phyloP scores from a whole-genome alignment of 257 asterid genomes.

The Solanum raphanifolium region DNA sequence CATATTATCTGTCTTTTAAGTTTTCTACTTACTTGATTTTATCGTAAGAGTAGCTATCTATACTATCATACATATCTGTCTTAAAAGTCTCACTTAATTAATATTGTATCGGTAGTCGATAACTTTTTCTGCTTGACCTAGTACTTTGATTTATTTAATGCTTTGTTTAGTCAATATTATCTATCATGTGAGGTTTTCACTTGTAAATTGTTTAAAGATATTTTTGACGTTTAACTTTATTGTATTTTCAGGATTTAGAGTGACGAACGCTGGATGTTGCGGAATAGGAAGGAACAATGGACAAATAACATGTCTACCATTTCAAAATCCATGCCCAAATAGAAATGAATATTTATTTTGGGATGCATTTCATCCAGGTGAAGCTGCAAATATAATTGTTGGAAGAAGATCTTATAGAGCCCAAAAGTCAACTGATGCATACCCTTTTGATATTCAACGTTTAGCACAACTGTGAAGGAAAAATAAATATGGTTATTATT shows the following conservation, averaged over 20 bases:
- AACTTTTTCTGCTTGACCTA: too few species aligned
- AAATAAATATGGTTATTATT: background rate
- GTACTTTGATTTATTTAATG: background rate
- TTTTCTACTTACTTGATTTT: background rate
- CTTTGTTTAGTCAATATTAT: background rate
- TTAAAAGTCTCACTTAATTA: background rate
- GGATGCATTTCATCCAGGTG: conserved; percentile 88
- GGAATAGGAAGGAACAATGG: conserved; percentile 94
- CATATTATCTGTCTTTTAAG: background rate
- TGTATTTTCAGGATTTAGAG: conserved; percentile 43
- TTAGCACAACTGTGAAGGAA: conserved; percentile 43
- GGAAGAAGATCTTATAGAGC: conserved; percentile 79
- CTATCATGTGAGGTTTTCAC: background rate
- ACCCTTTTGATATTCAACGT: conserved; percentile 69
- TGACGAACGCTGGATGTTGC: conserved; percentile 78
- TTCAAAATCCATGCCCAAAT: conserved; percentile 53
- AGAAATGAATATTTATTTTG: conserved; percentile 60
- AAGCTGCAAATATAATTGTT: conserved; percentile 60
- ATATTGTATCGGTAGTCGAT: background rate
- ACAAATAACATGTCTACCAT: conserved; percentile 80
- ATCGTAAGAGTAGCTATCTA: background rate
- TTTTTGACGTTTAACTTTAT: background rate
- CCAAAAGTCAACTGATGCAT: conserved; percentile 48
- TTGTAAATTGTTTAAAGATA: background rate
- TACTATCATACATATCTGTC: background rate